A percentile compares a stretch with the other conserved stretches of the same genome.
phyloP scores from a whole-genome alignment of 1,284 basidiomycete genomes.

The Spongispora temasekensis region DNA sequence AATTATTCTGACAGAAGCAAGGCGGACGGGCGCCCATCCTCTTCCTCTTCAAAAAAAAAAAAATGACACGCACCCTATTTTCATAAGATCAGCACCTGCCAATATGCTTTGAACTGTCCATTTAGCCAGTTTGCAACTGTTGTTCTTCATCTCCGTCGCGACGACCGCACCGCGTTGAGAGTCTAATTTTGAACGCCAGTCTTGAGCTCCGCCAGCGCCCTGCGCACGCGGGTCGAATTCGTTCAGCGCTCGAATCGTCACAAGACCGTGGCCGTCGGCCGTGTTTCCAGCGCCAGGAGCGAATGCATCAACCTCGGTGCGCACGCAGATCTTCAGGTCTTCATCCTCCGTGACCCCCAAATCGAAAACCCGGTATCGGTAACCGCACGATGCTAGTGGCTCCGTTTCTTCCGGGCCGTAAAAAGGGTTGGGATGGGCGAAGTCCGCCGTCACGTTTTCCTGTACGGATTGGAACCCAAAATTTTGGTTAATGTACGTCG shows the following conservation, averaged over 20 bases:
- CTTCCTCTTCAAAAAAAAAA: slow-evolving; percentile 12
- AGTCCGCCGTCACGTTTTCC: slow-evolving; percentile 69
- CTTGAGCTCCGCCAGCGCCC: slow-evolving; percentile 91
- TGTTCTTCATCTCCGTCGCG: slow-evolving; percentile 99
- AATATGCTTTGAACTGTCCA: slow-evolving; percentile 97
- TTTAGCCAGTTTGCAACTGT: slow-evolving; percentile 96
- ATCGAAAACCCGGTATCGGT: slow-evolving; percentile 96
- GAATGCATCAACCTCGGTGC: slow-evolving; percentile 97
- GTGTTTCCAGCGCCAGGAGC: slow-evolving; percentile 62
- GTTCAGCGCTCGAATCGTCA: slow-evolving; percentile 95
- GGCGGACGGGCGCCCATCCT: background rate
- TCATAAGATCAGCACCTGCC: slow-evolving; percentile 96
- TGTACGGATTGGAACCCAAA: slow-evolving; percentile 96
- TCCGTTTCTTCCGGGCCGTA: slow-evolving; percentile 94
- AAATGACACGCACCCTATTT: slow-evolving; percentile 79
- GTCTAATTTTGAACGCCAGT: slow-evolving; percentile 97
- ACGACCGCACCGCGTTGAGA: slow-evolving; percentile 97
- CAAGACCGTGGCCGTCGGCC: slow-evolving; percentile 74
- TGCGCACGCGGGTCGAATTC: slow-evolving; percentile 95
- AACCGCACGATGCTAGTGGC: slow-evolving; percentile 93
- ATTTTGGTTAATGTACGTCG: slow-evolving; percentile 99
- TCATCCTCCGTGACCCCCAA: slow-evolving; percentile 89
- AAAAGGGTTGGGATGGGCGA: slow-evolving; percentile 92
- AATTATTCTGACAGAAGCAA: too few species aligned
- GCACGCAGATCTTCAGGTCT: slow-evolving; percentile 87